Conservation (phyloP, 2,329 filamentous ascomycete species). For the Colletotrichum sp. region DNA sequence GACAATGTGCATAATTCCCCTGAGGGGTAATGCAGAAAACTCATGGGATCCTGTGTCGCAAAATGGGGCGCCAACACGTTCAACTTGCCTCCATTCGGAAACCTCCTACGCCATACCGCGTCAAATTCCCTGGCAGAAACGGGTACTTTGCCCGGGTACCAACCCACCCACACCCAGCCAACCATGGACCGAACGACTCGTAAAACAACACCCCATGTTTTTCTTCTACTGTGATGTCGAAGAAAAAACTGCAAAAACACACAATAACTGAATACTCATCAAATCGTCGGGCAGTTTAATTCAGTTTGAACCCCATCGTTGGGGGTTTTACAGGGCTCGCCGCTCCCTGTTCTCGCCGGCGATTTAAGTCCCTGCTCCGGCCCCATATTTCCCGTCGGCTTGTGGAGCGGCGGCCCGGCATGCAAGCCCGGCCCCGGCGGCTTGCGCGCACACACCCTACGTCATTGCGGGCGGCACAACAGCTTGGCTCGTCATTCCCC, state of each 20-base stretch:
- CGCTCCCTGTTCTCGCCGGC: neutral
- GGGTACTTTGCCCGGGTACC: slow-evolving; percentile 3
- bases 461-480: neutral
- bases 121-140: slow-evolving; percentile 10
- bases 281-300: neutral
- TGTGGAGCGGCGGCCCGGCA: neutral
- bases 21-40: neutral
- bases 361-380: neutral
- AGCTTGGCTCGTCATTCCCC: neutral
- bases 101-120: slow-evolving; percentile 12
- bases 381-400: neutral
- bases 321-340: neutral
- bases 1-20: neutral
- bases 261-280: neutral
- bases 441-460: neutral
- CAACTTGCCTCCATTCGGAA: slow-evolving; percentile 21
- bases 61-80: neutral
- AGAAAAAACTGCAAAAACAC: neutral
- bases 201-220: neutral
- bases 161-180: neutral
- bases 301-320: neutral
- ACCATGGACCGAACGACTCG: neutral
- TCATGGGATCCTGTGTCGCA: neutral
- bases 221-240: neutral
- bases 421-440: neutral